Evolutionary conservation across 192 early-diverging fungal genomes (phyloP).

Genomic region (Coemansia reversa): DNA sequence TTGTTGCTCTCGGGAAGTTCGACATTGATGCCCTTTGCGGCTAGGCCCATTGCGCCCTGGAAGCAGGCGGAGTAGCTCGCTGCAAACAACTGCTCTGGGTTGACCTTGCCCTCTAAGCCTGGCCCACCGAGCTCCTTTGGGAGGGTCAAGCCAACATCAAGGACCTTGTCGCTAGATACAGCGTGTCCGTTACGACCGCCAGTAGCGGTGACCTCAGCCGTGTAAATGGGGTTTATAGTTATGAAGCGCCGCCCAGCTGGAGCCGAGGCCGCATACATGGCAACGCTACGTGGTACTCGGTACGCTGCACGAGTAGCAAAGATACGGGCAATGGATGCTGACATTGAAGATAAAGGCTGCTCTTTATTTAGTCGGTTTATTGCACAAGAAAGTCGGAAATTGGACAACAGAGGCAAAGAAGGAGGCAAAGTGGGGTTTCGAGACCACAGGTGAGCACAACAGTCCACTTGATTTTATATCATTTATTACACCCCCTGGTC

Average conservation of each 20-base stretch:
- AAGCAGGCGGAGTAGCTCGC: slow-evolving; percentile 62
- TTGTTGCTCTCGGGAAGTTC: slow-evolving; percentile 50
- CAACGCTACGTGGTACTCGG: slow-evolving; percentile 7
- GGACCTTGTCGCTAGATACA: slow-evolving; percentile 55
- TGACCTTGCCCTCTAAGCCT: slow-evolving; percentile 55
- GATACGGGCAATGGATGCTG: slow-evolving; percentile 25
- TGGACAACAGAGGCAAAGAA: background rate
- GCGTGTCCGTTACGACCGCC: slow-evolving; percentile 60
- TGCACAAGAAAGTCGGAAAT: background rate
- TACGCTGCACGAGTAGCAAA: slow-evolving; percentile 32
- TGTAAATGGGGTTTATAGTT: slow-evolving; percentile 59
- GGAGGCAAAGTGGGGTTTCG: background rate
- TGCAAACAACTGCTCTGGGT: slow-evolving; percentile 61
- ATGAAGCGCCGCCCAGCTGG: slow-evolving; percentile 33
- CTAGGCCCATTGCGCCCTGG: slow-evolving; percentile 59
- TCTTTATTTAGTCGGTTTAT: background rate
- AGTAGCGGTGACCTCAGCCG: slow-evolving; percentile 56
- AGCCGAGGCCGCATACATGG: slow-evolving; percentile 6
- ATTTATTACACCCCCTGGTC: background rate
- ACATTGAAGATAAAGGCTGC: slow-evolving; percentile 12
- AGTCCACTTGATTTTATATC: background rate
- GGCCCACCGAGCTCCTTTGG: slow-evolving; percentile 62
- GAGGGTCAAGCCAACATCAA: slow-evolving; percentile 54
- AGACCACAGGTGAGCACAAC: too few relatives aligned
- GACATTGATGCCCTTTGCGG: slow-evolving; percentile 49